phyloP scores from a whole-genome alignment of 2,329 filamentous ascomycete genomes.

The Calonectria fujianensis region DNA sequence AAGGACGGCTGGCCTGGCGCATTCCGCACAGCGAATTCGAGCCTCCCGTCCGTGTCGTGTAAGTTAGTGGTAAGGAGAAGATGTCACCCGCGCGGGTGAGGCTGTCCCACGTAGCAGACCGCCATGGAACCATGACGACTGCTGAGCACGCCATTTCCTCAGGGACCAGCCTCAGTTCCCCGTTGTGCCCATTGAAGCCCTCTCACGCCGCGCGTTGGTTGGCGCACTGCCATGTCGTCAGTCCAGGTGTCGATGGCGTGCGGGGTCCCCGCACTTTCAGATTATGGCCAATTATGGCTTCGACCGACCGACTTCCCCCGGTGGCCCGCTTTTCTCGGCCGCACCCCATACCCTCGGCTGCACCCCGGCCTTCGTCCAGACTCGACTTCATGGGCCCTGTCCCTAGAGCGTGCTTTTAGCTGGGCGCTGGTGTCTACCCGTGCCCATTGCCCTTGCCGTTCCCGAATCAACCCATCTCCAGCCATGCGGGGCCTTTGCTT shows the following conservation, averaged over 20 bases:
- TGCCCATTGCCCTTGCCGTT: neutral
- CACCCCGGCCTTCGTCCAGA: conserved; percentile 41
- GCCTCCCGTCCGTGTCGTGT: neutral
- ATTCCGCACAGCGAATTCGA: neutral
- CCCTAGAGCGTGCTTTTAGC: neutral
- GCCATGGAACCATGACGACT: conserved; percentile 3
- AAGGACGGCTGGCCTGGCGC: conserved; percentile 1
- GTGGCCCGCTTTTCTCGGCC: conserved; percentile 29
- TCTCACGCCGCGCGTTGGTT: conserved; percentile 38
- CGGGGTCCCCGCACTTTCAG: conserved; percentile 50
- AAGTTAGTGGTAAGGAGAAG: neutral
- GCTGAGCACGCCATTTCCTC: conserved; percentile 49
- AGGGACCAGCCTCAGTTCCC: conserved; percentile 17
- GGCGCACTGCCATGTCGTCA: conserved; percentile 45
- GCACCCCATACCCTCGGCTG: conserved; percentile 32
- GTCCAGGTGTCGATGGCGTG: conserved; percentile 50
- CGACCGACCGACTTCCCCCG: conserved; percentile 47
- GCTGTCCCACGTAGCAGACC: neutral
- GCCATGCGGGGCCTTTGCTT: conserved; percentile 8
- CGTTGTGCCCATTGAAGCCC: conserved; percentile 49
- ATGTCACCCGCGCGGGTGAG: neutral
- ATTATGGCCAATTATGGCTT: conserved; percentile 37
- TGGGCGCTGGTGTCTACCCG: neutral
- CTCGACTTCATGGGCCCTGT: conserved; percentile 4
- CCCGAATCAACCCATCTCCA: neutral